Evolutionary conservation across 2,329 filamentous ascomycete species (phyloP), one percentile per base, ranked within the genome.

Genomic region (Penicillium sp.): DNA sequence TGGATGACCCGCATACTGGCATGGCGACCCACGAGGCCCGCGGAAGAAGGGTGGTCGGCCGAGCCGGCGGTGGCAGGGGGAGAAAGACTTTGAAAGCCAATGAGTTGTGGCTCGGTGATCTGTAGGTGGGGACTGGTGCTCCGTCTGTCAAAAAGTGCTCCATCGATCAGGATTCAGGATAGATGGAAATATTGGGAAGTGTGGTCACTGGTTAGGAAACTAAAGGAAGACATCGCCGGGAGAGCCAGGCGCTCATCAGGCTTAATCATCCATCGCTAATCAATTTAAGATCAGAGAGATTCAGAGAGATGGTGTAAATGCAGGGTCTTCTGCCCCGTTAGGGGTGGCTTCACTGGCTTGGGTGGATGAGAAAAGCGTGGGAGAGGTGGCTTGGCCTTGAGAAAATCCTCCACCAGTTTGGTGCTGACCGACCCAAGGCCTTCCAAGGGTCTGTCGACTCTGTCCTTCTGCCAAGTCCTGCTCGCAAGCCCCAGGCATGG

Each of bases 1-100:
- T 25, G 11, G n/a, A 49, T 54, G 49, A 51, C 49, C 49, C 49
- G 50, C 56, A 54, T 56, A 38, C 60, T 57, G 50, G 41, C 57
- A 61, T 59, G 42, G 60, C 55, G 61, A 61, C 58, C 58, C 61
- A 62, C 53, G 50, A 51, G 54, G 42, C 37, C 17, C 25, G 38
- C 15, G 28, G 25, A 48, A 57, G 58, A 58, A 54, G 55, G 58
- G 22, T 28, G 25, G 49, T 55, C 58, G 48, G 45, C 61, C 61
- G 61, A 58, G 31, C 58, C 58, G 58, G 58, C 37, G 58, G 58
- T 59, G 34, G 48, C 31, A 55, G 58, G 58, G 48, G 50, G 42
- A 22, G 34, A 51, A 28, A 25, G 31, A 15, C 35, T 22, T 15
- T 5, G 22, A 51, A 39, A 20, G 45, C 58, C 61, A 61, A 63